Conservation (phyloP, 257 asterid genomes). For the Petunia secreta region DNA sequence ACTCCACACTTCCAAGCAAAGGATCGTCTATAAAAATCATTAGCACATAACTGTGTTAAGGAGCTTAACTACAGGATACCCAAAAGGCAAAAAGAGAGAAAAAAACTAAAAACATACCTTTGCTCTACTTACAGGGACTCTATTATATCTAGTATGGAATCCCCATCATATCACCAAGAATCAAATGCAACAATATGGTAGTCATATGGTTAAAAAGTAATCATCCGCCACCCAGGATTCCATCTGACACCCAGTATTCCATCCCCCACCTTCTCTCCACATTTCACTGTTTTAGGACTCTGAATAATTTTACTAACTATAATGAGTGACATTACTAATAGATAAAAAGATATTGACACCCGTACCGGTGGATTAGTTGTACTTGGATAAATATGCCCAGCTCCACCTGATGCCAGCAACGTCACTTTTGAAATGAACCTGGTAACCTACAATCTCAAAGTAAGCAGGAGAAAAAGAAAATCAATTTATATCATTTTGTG, state of each 20-base stretch:
- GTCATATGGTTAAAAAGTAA: not conserved
- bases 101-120: no score
- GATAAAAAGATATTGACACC: constrained; percentile 25
- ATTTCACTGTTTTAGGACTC: constrained; percentile 22
- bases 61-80: no score
- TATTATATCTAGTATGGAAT: no score
- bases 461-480: constrained; percentile 12
- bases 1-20: constrained; percentile 3
- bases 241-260: not conserved
- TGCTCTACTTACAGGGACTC: no score
- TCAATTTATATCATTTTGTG: constrained; percentile 19
- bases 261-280: not conserved
- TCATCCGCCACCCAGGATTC: not conserved
- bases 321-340: not conserved
- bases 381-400: constrained; percentile 96
- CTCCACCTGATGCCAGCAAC: constrained; percentile 98
- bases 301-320: not conserved
- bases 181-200: not conserved
- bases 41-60: no score
- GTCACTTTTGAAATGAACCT: constrained; percentile 91
- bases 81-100: no score
- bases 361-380: constrained; percentile 95
- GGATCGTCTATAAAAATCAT: not conserved
- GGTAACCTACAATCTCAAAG: constrained; percentile 63
- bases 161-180: not conserved